These are phyloP conservation scores for Pleurotus sapidus DNA, from an alignment of 768 basidiomycete genomes.

Conservation along the genomic window DNA sequence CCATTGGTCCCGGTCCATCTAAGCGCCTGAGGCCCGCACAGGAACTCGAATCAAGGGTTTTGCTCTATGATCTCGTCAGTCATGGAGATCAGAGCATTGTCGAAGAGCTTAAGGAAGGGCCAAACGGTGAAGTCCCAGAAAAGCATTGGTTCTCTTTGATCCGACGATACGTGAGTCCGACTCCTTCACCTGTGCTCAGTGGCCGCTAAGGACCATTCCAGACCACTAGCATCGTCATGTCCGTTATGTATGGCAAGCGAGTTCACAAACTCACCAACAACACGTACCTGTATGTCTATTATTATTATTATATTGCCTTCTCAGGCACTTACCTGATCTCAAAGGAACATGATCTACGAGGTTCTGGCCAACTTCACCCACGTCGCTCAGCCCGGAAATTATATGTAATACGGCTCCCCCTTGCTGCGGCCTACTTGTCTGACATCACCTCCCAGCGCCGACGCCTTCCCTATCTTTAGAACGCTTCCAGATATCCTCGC, in stretches of 20 bases:
- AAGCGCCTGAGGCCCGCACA: constrained; percentile 19
- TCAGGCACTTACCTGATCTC: neutral
- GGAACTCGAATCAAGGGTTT: constrained; percentile 23
- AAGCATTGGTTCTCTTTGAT: constrained; percentile 25
- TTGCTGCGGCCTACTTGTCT: neutral
- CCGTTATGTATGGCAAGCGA: constrained; percentile 20
- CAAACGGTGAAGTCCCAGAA: constrained; percentile 21
- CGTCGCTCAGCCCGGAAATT: constrained; percentile 5
- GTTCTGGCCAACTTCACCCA: constrained; percentile 6
- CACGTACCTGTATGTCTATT: constrained; percentile 13
- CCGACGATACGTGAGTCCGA: constrained; percentile 22
- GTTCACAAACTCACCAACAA: constrained; percentile 18
- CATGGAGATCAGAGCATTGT: constrained; percentile 16
- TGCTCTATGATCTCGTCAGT: constrained; percentile 18
- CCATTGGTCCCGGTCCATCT: constrained; percentile 21
- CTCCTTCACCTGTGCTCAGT: neutral
- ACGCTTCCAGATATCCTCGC: constrained; percentile 2
- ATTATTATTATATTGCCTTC: too few species aligned
- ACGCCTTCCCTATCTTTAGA: constrained; percentile 5
- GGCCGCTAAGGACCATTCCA: neutral
- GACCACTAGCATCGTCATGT: constrained; percentile 23
- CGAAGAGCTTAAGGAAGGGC: constrained; percentile 13
- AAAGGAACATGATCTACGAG: constrained; percentile 9
- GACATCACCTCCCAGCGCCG: neutral
- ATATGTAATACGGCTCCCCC: neutral